phyloP scores from a whole-genome alignment of 1,284 basidiomycete genomes.

The Ceratobasidium theobromae region DNA sequence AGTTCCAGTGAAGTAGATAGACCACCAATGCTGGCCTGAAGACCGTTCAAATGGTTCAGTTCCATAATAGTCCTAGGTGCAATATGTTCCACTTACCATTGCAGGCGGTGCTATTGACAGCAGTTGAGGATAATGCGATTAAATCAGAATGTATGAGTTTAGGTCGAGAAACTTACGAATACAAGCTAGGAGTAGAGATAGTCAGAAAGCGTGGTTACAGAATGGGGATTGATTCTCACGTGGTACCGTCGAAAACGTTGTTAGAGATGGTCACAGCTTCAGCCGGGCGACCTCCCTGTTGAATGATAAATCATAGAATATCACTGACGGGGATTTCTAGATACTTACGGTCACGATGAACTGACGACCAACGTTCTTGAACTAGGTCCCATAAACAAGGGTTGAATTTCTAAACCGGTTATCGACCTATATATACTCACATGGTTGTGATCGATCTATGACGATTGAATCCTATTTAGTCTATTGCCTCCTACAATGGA shows the following conservation, averaged over 20 bases:
- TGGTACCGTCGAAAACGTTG: constrained; percentile 27
- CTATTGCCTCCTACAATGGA: not conserved
- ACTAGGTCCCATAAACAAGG: not conserved
- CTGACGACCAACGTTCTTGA: constrained; percentile 28
- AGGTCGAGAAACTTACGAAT: constrained; percentile 10
- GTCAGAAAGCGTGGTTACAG: not conserved
- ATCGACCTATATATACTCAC: not conserved
- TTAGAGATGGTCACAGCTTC: constrained; percentile 13
- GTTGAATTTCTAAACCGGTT: not conserved
- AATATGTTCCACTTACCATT: too few relatives aligned
- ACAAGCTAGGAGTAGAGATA: not conserved
- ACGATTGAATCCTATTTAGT: too few relatives aligned
- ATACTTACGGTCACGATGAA: constrained; percentile 25
- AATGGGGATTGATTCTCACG: constrained; percentile 3
- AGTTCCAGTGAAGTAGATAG: not conserved
- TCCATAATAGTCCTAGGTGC: not conserved
- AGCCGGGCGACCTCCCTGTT: constrained; percentile 17
- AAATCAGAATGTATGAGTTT: not conserved
- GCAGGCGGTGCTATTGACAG: constrained; percentile 29
- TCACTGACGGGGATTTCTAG: too few relatives aligned
- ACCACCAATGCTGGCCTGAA: not conserved
- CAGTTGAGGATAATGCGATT: not conserved
- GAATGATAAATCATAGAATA: not conserved
- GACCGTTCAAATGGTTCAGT: not conserved
- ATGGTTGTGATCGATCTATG: constrained; percentile 38